A percentile compares a stretch with the other conserved stretches of the same genome.
phyloP scores from a whole-genome alignment of 1,139 yeast genomes.

The Zygosaccharomyces pseudobailii region DNA sequence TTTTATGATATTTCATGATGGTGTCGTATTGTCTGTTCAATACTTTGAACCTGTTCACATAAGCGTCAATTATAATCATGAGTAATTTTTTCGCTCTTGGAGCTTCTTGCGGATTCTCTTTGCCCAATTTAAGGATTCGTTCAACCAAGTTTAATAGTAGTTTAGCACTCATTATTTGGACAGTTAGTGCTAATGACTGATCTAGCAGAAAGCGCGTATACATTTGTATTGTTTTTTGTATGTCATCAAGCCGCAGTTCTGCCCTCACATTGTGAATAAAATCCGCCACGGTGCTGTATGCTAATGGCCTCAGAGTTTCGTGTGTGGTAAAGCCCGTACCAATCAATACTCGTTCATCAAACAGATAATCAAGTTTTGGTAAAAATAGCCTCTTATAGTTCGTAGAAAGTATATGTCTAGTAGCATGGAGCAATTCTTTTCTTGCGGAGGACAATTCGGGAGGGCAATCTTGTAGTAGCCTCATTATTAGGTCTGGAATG shows the following conservation, averaged over 20 bases:
- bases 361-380: conserved; percentile 77
- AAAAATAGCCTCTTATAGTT: conserved; percentile 78
- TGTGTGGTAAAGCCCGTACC: conserved; percentile 91
- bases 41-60: conserved; percentile 75
- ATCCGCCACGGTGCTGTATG: conserved; percentile 95
- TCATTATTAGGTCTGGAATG: conserved; percentile 82
- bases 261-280: conserved; percentile 88
- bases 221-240: conserved; percentile 81
- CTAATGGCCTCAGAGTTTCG: conserved; percentile 82
- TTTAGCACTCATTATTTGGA: conserved; percentile 96
- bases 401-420: conserved; percentile 88
- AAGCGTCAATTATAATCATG: conserved; percentile 79
- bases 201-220: conserved; percentile 82
- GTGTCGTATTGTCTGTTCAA: conserved; percentile 67
- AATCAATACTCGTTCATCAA: conserved; percentile 80
- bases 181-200: conserved; percentile 77
- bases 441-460: conserved; percentile 91
- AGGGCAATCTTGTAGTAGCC: conserved; percentile 92
- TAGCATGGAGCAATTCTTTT: conserved; percentile 88
- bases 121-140: conserved; percentile 76
- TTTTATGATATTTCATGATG: conserved; percentile 59
- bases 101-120: conserved; percentile 55
- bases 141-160: conserved; percentile 82
- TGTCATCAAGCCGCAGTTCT: conserved; percentile 76
- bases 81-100: conserved; percentile 68